These are phyloP conservation scores for Silene noctiflora DNA, from an alignment of 179 eudicot genomes.

Conservation along the genomic window DNA sequence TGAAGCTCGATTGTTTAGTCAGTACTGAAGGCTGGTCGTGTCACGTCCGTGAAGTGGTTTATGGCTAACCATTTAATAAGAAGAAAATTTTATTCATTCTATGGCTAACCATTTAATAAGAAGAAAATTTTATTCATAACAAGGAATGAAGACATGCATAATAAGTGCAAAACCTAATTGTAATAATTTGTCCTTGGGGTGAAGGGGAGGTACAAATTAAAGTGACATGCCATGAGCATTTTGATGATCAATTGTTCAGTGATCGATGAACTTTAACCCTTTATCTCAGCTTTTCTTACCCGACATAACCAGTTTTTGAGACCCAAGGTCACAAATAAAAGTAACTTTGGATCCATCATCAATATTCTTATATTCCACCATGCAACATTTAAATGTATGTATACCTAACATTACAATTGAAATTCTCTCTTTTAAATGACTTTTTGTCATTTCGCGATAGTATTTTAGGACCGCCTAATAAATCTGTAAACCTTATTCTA, in stretches of 20 bases:
- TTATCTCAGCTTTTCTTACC: constrained; percentile 25
- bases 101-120: too few species aligned
- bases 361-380: constrained; percentile 5
- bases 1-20: too few species aligned
- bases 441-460: too few species aligned
- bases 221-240: constrained; percentile 5
- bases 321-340: constrained; percentile 20
- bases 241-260: constrained; percentile 16
- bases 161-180: background rate
- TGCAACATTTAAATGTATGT: background rate
- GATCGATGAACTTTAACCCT: constrained; percentile 13
- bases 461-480: too few species aligned
- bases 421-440: too few species aligned
- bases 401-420: too few species aligned
- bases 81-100: background rate
- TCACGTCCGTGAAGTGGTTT: too few species aligned
- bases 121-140: background rate
- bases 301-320: constrained; percentile 21
- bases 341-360: constrained; percentile 37
- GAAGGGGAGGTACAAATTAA: background rate
- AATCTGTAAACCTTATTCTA: too few species aligned
- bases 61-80: too few species aligned
- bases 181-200: background rate
- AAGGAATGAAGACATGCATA: background rate
- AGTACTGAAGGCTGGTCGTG: too few species aligned